Percentiles rank a stretch among this genome's conserved stretches.
These are phyloP conservation scores for Corynascus novoguineensis DNA, from an alignment of 495 filamentous ascomycete genomes.

Conservation along the genomic window DNA sequence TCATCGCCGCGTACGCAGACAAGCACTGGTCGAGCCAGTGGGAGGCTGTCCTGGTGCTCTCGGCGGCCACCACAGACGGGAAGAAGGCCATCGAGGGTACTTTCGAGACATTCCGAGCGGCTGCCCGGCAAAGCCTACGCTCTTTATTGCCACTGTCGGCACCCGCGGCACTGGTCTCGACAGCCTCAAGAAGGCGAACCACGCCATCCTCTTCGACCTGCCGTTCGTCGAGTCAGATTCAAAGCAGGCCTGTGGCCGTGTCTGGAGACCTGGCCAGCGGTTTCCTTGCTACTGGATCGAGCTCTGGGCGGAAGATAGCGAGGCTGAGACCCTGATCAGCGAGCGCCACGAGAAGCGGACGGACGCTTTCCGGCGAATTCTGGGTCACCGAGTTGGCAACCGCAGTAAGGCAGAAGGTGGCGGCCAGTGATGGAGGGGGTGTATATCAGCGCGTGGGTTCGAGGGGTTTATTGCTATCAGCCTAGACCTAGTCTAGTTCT, in stretches of 20 bases:
- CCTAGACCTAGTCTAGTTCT: no score
- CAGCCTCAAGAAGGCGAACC: not conserved
- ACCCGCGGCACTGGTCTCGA: not conserved
- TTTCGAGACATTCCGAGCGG: not conserved
- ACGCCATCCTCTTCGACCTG: not conserved
- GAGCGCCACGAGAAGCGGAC: not conserved
- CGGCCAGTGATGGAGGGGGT: not conserved
- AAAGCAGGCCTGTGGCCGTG: not conserved
- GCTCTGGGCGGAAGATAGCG: not conserved
- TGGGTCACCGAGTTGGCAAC: not conserved
- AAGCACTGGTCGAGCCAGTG: not conserved
- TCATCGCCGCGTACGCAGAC: not conserved
- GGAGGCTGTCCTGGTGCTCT: not conserved
- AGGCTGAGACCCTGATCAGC: not conserved
- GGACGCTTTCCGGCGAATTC: not conserved
- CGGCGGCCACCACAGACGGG: not conserved
- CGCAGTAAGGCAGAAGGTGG: not conserved
- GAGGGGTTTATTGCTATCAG: no score
- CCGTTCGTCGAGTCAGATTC: not conserved
- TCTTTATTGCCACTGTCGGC: not conserved
- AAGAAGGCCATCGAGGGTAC: not conserved
- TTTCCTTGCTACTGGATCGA: not conserved
- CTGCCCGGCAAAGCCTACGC: not conserved
- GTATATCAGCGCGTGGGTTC: no score
- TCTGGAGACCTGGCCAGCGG: not conserved